Evolutionary conservation across 1,284 basidiomycete species (phyloP).

Genomic region (Ganoderma boninense): DNA sequence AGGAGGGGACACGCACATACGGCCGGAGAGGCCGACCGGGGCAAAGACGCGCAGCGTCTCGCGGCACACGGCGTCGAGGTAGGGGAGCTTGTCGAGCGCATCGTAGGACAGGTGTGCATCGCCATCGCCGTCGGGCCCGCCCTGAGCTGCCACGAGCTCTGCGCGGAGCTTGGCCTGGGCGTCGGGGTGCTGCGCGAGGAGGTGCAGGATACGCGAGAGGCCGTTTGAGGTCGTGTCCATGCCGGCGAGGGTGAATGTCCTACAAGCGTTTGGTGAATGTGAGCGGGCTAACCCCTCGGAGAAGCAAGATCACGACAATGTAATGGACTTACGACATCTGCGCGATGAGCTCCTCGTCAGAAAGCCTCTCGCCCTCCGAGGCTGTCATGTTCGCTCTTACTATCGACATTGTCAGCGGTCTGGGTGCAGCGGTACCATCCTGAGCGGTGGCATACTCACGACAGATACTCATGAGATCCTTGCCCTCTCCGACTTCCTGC

Average conservation of each 20-base stretch:
- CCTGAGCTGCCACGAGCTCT: neutral
- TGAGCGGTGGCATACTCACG: constrained; percentile 25
- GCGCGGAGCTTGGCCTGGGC: constrained; percentile 5
- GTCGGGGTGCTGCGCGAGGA: constrained; percentile 7
- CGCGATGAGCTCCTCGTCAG: constrained; percentile 15
- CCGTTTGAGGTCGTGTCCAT: constrained; percentile 20
- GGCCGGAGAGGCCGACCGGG: neutral
- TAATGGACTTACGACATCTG: constrained; percentile 8
- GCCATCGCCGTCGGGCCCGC: constrained; percentile 35
- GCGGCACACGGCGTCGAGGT: constrained; percentile 55
- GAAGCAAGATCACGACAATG: neutral
- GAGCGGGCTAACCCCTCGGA: no score
- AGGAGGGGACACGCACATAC: neutral
- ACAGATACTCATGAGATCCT: constrained; percentile 41
- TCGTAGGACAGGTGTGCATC: constrained; percentile 10
- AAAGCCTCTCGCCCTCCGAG: constrained; percentile 1
- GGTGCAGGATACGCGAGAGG: constrained; percentile 19
- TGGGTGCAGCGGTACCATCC: neutral
- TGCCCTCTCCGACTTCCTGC: constrained; percentile 33
- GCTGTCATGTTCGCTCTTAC: constrained; percentile 13
- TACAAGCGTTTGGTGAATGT: neutral
- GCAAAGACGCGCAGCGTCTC: constrained; percentile 55
- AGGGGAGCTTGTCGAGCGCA: constrained; percentile 43
- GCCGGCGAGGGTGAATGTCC: constrained; percentile 22
- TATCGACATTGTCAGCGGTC: neutral